Base-by-base conservation (phyloP, 306 rosid genomes). In the Luffa aegyptiaca region DNA sequence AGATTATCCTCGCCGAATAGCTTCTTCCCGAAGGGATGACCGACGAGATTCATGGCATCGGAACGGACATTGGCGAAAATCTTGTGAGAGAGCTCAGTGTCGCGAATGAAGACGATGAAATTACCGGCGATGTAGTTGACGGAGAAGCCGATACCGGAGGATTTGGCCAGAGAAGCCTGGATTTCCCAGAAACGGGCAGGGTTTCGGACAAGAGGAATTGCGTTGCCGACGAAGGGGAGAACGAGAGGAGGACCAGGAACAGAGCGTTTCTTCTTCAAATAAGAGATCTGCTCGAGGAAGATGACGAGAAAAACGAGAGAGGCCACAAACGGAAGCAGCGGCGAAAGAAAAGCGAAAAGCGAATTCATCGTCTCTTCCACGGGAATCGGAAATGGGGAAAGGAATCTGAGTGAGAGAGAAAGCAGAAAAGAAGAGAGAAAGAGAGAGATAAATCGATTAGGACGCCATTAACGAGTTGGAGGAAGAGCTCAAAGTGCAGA, bases 11-110 rank as follows among this genome's bases (percentile, higher is more conserved):
- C 92, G 2, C 97, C 98, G 56, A 95, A 95, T 2, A 95, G 97
- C 75, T 92, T 95, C 41, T 95, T 92, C 0, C 97, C 98, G 26
- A 95, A 95, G 1, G 98, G 98, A 39, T 95, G 98, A 17, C 97
- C 97, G 39, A 95, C 89, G 0, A 95, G 85, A 37, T 44, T 86
- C 71, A 95, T 90, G 0, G 97, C 97, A 36, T 92, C 84, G 48
- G 96, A 92, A 17, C 89, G 86, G 10, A 95, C 98, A 84, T 95
- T 95, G 77, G 95, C 65, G 85, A 95, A 95, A 66, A 95, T 52
- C 78, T 88, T 89, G 85, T 91, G 97, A 10, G 92, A 95, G 62
- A 95, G 97, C 5, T 90, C 90, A 5, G 96, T 78, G 84, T 95
- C 96, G 17, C 93, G 84, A 73, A 92, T 86, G 90, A 90, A 92